Conservation (phyloP, 2,329 filamentous ascomycete genomes). For the Pleochaeta shiraiana region DNA sequence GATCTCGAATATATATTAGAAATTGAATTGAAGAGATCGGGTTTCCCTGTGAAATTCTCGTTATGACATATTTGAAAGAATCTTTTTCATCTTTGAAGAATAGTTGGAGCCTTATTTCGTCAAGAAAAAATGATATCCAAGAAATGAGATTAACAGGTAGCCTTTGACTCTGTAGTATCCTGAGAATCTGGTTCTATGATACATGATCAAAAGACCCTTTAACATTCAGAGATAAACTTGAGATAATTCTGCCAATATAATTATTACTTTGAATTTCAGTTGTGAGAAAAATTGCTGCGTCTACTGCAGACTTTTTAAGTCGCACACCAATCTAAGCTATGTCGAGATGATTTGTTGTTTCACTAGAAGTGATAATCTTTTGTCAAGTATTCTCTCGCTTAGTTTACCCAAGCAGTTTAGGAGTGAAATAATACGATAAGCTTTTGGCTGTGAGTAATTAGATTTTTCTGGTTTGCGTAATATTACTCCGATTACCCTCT, state of each 20-base stretch:
- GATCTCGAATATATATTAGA: background rate
- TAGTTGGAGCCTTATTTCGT: background rate
- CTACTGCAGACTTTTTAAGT: background rate
- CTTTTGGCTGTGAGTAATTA: background rate
- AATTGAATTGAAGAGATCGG: background rate
- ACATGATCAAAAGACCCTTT: conserved; percentile 3
- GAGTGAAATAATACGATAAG: background rate
- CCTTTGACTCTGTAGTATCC: background rate
- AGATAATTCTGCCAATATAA: background rate
- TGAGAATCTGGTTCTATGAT: background rate
- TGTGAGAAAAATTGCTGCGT: background rate
- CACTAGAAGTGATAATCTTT: background rate
- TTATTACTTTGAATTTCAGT: background rate
- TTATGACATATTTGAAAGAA: background rate
- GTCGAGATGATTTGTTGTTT: background rate
- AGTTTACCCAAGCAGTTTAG: background rate
- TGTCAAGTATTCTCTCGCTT: background rate
- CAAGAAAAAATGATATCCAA: background rate
- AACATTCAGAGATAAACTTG: background rate
- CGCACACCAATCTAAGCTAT: background rate
- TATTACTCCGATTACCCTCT: background rate
- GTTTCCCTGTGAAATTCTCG: background rate
- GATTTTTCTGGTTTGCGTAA: background rate
- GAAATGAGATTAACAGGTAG: background rate
- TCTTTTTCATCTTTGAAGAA: background rate